Evolutionary conservation across 768 basidiomycete genomes (phyloP).

Genomic region (Multifurca ochricompacta): DNA sequence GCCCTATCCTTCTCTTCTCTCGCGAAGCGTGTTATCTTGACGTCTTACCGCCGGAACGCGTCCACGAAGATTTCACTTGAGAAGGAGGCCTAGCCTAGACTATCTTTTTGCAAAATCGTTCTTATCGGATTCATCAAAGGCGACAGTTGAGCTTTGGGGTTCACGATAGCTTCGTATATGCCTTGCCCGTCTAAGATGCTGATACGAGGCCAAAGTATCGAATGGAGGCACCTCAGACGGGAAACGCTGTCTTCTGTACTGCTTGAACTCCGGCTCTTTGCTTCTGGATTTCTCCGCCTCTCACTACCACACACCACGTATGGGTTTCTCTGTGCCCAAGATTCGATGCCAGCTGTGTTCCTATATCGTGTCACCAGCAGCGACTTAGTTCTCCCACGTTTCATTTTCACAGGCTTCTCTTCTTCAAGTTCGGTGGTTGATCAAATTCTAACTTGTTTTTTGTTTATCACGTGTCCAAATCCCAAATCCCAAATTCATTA

Average conservation of each 20-base stretch:
- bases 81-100: neutral
- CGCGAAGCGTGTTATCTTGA: conserved; percentile 4
- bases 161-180: neutral
- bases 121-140: neutral
- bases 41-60: neutral
- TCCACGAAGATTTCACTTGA: neutral
- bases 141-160: neutral
- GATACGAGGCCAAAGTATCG: neutral
- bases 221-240: neutral
- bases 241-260: neutral
- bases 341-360: neutral
- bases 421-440: neutral
- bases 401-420: neutral
- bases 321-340: too few relatives aligned
- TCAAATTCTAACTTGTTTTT: too few relatives aligned
- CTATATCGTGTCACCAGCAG: neutral
- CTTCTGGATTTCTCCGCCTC: neutral
- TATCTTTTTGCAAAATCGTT: too few relatives aligned
- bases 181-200: neutral
- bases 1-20: neutral
- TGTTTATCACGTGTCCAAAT: too few relatives aligned
- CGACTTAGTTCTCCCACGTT: too few relatives aligned
- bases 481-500: too few relatives aligned
- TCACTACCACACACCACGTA: too few relatives aligned
- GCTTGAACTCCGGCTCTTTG: neutral